Percentiles rank a stretch among this genome's conserved stretches.
phyloP scores from a whole-genome alignment of 805 yeast species.

The Teunomyces atbi region DNA sequence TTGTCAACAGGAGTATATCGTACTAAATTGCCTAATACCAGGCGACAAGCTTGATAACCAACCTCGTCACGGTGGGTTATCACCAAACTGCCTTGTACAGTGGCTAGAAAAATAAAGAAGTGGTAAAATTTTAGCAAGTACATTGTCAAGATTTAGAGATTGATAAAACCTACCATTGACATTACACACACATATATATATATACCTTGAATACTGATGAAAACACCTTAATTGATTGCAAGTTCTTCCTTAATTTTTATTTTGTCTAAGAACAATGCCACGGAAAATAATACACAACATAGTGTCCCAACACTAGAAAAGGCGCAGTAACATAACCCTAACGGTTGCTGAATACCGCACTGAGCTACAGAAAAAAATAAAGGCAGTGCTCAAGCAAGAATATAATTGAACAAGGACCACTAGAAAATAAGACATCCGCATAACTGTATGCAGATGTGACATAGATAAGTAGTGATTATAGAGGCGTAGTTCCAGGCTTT shows the following conservation, averaged over 20 bases:
- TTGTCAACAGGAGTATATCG: neutral
- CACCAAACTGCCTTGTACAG: neutral
- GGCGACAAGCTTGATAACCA: conserved; percentile 1
- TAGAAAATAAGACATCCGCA: too few species aligned
- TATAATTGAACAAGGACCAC: too few species aligned
- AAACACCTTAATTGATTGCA: neutral
- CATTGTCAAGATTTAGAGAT: neutral
- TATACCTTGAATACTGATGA: neutral
- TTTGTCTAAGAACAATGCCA: neutral
- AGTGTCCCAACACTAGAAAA: neutral
- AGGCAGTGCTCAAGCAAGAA: neutral
- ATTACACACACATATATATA: neutral
- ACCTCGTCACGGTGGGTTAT: neutral
- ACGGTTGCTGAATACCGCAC: neutral
- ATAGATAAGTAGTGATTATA: neutral
- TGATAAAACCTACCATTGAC: neutral
- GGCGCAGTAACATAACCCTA: neutral
- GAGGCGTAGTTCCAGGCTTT: neutral
- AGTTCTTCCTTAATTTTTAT: neutral
- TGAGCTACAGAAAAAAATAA: neutral
- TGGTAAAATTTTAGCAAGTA: neutral
- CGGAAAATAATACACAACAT: neutral
- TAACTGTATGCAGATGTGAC: neutral
- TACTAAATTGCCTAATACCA: neutral
- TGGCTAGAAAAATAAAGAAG: neutral